Percentiles rank a stretch among this genome's conserved stretches.
These are phyloP conservation scores for Carex parvula DNA, from an alignment of 176 grass and related monocot genomes.

Conservation along the genomic window DNA sequence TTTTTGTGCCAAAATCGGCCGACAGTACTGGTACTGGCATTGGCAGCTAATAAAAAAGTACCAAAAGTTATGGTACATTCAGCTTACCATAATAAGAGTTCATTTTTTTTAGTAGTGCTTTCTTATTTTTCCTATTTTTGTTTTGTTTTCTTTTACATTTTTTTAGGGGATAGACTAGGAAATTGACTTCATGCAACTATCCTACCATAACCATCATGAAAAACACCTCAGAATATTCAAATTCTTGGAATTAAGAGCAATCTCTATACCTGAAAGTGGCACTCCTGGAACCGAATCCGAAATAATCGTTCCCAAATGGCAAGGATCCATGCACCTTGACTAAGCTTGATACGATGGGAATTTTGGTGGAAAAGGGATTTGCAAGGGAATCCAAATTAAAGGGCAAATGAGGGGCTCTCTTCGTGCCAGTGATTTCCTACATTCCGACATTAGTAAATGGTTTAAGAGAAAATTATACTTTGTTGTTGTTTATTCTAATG, in stretches of 20 bases:
- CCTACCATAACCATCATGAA: not conserved
- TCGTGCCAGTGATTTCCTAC: slow-evolving; percentile 45
- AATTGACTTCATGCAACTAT: not conserved
- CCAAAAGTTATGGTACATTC: not conserved
- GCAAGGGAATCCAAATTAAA: slow-evolving; percentile 45
- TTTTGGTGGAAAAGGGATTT: slow-evolving; percentile 16
- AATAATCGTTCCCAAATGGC: slow-evolving; percentile 11
- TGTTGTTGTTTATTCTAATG: not conserved
- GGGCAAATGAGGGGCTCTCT: slow-evolving; percentile 38
- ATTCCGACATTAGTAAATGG: slow-evolving; percentile 27
- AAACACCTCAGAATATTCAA: not conserved
- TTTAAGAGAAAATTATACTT: not conserved
- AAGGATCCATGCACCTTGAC: slow-evolving; percentile 14
- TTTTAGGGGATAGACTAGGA: not conserved
- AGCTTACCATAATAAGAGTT: not conserved
- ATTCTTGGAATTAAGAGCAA: not conserved
- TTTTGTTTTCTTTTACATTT: not conserved
- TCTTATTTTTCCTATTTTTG: not conserved
- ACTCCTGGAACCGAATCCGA: not conserved
- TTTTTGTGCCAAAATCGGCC: not conserved
- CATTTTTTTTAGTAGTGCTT: not conserved
- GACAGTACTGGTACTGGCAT: not conserved
- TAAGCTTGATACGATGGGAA: slow-evolving; percentile 7
- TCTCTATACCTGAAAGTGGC: slow-evolving; percentile 13
- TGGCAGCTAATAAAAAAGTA: not conserved